Base-by-base conservation (phyloP, 1,284 basidiomycete species). In the Cutaneotrichosporon sp. region DNA sequence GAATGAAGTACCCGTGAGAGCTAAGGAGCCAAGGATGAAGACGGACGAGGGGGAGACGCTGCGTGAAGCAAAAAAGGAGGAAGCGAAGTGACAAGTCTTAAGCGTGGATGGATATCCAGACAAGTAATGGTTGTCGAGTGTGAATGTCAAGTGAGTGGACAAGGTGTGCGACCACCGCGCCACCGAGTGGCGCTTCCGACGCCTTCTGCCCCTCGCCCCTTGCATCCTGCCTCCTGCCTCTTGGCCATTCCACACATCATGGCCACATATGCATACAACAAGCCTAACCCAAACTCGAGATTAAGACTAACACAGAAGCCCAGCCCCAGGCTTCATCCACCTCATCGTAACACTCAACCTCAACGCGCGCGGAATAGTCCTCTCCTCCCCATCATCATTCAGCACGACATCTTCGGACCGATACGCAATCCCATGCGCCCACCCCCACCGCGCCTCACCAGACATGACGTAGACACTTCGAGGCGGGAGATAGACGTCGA, bases 401-500 rank as follows among this genome's bases (percentile, higher is more conserved):
- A 60, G 57, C 6, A 80, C 77, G 1, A 69, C 6, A 66, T 80
- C 80, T 21, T 69, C 62, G 18, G 38, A 36, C 22, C 74, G 38
- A 0, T 60, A 69, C 18, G 70, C 68, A 21, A 84, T 84, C 8
- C 82, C 82, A 65, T 84, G 83, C 22, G 66, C 68, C 82, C 82
- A 84, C 0, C 75, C 70, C 79, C 81, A 83, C 31, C 83, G 64
- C 22, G 81, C 78, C 55, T 77, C 73, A 0, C 78, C 78, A 0
- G 70, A 73, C 51, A 84, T 52, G 6, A 81, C 67, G 47, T 83
- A 77, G 1, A 83, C 76, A 0, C 71, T 77, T 13, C 78, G 59
- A 8, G 78, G 72, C 0, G 81, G 80, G 5, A 84, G 70, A 58
- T 78, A 82, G n/a, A 83, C 75, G 21, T 76, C 63, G 26, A 71